Base-by-base conservation (phyloP, 306 rosid genomes). In the Pterocarpus santalinus region DNA sequence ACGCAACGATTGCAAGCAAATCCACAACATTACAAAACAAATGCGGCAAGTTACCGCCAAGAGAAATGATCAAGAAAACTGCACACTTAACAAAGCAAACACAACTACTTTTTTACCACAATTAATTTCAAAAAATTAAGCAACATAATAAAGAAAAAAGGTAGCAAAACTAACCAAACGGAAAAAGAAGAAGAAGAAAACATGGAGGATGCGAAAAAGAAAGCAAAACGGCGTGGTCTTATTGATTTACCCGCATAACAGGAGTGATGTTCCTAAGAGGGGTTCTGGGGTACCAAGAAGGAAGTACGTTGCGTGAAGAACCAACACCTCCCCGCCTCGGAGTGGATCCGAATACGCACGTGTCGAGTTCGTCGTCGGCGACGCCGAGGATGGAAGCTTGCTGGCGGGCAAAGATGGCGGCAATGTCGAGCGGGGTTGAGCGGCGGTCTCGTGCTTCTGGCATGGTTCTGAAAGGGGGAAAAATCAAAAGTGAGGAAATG, bases 271-370 rank as follows among this genome's bases (percentile, higher is more conserved):
- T 92, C 0, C 88, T 89, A 12, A 95, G 89, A 39, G 97, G 97
- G 16, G 94, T 87, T 73, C 98, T 76, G 0, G 95, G 98, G 57
- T 95, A 92, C 97, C 97, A 95, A 57, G 89, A 22, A 22, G 28
- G 28, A 22, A 22, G 28, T 1, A 22, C 28, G 28, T 1, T 22
- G 28, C 28, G 28, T 1, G 28, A 22, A 22, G 28, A 22, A 1
- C 28, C 28, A 22, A 22, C 28, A 22, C 28, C 1, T 22, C 28
- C 28, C 0, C 28, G 28, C 55, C 57, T 61, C 4, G 75, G 28
- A 22, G 28, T 22, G 28, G 28, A 22, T 22, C 28, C 28, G 28
- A 22, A 22, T 22, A 22, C 28, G 53, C 17, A 69, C 1, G 62
- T 1, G n/a, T 73, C 87, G 9, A 13, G 2, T 2, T 83, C 86